Base-by-base conservation (phyloP, 257 asterid species). In the Capsicum baccatum region DNA sequence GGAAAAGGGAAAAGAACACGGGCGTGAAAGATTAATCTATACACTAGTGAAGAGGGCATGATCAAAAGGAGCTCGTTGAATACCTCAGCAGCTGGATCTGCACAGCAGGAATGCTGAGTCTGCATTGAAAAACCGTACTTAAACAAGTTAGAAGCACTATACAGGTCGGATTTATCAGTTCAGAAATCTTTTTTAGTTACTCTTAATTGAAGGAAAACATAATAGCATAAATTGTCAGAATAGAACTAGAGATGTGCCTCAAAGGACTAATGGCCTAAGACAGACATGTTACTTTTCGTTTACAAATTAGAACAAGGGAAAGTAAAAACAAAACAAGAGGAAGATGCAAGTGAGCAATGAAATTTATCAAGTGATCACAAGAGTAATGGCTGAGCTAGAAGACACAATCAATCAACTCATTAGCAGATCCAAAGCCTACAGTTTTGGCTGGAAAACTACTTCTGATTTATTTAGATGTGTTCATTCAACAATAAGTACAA, bases 51-150 rank as follows among this genome's bases (percentile, higher is more conserved):
- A 74, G 62, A 74, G 81, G 13, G 81, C 47, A 50, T 52, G 80
- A 74, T 62, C 13, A 74, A 74, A 74, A 6, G 47, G 47, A 74
- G 62, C 81, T 74, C 62, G 26, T 16, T 50, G 63, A 52, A 79
- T 84, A 94, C 98, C 98, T 89, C 91, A 52, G 94, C 94, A 84
- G 89, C 87, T 80, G 97, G 92, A 89, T 94, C 98, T 81, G 91
- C 87, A 88, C 97, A 94, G 87, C 97, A 94, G 47, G 94, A 90
- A 87, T 87, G 92, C 74, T 90, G 87, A 84, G 85, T 88, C 98
- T 94, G 94, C 85, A 88, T 54, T 83, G 26, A 71, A 66, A 83
- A 85, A 39, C 83, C 83, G 63, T 68, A 64, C 78, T 35, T 9
- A 69, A 83, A 37, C 33, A 58, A 68, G 50, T 68, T 44, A 84